Base-by-base conservation (phyloP, 768 basidiomycete species). In the Podaxis mareebaensis region DNA sequence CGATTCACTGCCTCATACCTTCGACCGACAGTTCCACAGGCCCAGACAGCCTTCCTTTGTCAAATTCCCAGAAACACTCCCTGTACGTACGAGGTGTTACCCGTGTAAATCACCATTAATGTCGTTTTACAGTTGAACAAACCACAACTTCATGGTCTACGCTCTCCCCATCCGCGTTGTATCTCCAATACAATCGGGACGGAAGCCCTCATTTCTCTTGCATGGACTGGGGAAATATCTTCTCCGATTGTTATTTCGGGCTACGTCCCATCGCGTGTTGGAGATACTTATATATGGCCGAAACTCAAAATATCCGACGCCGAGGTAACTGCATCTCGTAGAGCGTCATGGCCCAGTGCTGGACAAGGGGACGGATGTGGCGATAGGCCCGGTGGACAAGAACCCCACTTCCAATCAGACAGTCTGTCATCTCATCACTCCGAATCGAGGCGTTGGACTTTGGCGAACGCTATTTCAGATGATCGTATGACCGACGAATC, bases 211-310 rank as follows among this genome's bases (percentile, higher is more conserved):
- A 72, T 71, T 33, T 72, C 73, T 22, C 67, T 74, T 0, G 72
- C 74, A 49, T 75, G 74, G 74, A 74, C 70, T 3, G 74, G 74
- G 13, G 66, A 70, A 38, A 44, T 66, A n/a, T 52, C 58, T 11
- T 59, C 66, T 17, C 64, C 67, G 17, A 36, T 67, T 12, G 66
- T 63, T 24, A 57, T 61, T 3, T 63, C 66, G 15, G 63, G 69
- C 36, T 59, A 58, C 33, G 33, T 61, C 22, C 55, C 63, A 8
- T 58, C 65, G 13, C 39, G 54, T 20, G 56, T 61, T 33, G 63
- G 64, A 24, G 44, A 53, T 44, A 57, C 62, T 15, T 49, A 42
- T 15, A 63, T 61, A 40, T 60, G 59, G 59, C 59, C 59, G 22
- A 60, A 53, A 36, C 51, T 60, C 38, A 60, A 28, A 52, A 60